Evolutionary conservation across 2,329 filamentous ascomycete genomes (phyloP).

Genomic region (Lecanicillium sp.): DNA sequence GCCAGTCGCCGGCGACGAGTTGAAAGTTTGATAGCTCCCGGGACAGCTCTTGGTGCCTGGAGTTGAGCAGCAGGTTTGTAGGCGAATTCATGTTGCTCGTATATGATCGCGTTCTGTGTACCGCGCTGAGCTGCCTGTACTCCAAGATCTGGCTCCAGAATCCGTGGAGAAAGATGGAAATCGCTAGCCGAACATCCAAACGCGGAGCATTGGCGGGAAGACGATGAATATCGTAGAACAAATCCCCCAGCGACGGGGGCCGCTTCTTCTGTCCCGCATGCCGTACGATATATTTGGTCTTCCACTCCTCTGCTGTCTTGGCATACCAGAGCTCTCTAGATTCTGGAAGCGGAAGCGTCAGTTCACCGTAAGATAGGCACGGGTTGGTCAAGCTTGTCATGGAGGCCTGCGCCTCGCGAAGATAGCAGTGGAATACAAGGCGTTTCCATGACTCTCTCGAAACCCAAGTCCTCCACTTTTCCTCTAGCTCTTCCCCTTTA

Average conservation of each 20-base stretch:
- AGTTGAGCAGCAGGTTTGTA: conserved; percentile 42
- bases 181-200: conserved; percentile 51
- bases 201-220: conserved; percentile 42
- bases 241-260: conserved; percentile 47
- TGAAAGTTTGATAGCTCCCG: conserved; percentile 48
- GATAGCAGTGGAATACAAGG: conserved; percentile 58
- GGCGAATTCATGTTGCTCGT: conserved; percentile 33
- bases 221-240: conserved; percentile 50
- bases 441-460: conserved; percentile 61
- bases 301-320: conserved; percentile 58
- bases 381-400: conserved; percentile 61
- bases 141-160: conserved; percentile 63
- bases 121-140: conserved; percentile 53
- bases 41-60: conserved; percentile 57
- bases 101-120: conserved; percentile 42
- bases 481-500: conserved; percentile 48
- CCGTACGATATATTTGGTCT: conserved; percentile 46
- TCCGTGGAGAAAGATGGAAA: conserved; percentile 57
- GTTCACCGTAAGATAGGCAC: conserved; percentile 62
- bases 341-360: conserved; percentile 60
- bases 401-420: conserved; percentile 61
- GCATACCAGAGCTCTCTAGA: conserved; percentile 60
- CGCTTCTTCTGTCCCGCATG: conserved; percentile 32
- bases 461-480: conserved; percentile 62
- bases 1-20: conserved; percentile 36